Base-by-base conservation (phyloP, 1,284 basidiomycete genomes). In the Erythrobasidium hasegawianum region DNA sequence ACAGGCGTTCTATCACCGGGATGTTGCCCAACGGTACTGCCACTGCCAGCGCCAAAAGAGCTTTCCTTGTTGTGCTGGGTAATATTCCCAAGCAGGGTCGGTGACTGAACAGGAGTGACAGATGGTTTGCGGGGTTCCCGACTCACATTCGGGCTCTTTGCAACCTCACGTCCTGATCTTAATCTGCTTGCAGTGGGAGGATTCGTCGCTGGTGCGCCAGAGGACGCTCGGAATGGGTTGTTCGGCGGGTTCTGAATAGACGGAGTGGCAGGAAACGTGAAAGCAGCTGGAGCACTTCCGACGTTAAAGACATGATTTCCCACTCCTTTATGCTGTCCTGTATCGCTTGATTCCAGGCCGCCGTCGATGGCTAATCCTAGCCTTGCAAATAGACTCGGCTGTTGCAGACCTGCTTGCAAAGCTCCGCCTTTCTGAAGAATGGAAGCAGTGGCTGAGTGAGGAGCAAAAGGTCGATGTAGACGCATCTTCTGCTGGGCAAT, bases 401-500 rank as follows among this genome's bases (percentile, higher is more conserved):
- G 43, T 8, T n/a, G 22, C 4, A 24, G 43, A 47, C 43, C 16
- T 24, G 43, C 7, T 47, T 18, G n/a, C 43, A 24, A n/a, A 47
- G 43, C 43, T 7, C 22, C 43, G 8, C 5, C n/a, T 47, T 24
- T 24, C 43, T 47, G 43, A 14, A 47, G n/a, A 24, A n/a, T 24
- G 7, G 43, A 47, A 7, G 43, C 4, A 47, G 16, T 47, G 43
- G n/a, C 4, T n/a, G n/a, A 7, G 7, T 24, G n/a, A 4, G n/a
- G n/a, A 47, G 22, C n/a, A 14, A 47, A 18, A 24, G 43, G 43
- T 24, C 43, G 16, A 18, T n/a, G 22, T 8, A 47, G 4, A 14
- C 43, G 43, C 43, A 47, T 47, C 43, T 47, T 47, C 43, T 47
- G 43, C 14, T 47, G 43, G 5, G 43, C 43, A 8, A 58, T 61